Evolutionary conservation across 2,329 filamentous ascomycete species (phyloP).

Genomic region (Xylaria sp.): DNA sequence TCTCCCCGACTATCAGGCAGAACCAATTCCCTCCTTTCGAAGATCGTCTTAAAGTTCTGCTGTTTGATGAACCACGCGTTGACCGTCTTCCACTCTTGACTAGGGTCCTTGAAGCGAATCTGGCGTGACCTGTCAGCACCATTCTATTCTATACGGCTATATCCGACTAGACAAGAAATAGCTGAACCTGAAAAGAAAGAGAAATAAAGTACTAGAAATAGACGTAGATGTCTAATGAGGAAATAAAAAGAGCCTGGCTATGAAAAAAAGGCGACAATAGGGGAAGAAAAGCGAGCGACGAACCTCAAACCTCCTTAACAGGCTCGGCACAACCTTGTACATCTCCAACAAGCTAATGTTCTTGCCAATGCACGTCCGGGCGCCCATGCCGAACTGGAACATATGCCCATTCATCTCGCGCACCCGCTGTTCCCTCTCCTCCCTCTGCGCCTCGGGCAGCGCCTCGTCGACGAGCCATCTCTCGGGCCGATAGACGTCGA

Average conservation of each 20-base stretch:
- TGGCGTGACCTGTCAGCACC: constrained; percentile 43
- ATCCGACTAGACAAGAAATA: neutral
- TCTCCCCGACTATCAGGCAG: constrained; percentile 46
- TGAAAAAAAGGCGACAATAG: neutral
- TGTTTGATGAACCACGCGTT: constrained; percentile 75
- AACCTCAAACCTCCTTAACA: constrained; percentile 74
- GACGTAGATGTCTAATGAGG: neutral
- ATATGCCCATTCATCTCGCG: constrained; percentile 76
- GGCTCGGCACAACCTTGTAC: constrained; percentile 69
- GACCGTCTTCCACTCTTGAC: constrained; percentile 66
- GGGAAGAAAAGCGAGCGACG: constrained; percentile 38
- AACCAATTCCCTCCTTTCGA: constrained; percentile 58
- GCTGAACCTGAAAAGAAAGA: neutral
- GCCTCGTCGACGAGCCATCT: constrained; percentile 66
- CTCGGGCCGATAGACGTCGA: constrained; percentile 74
- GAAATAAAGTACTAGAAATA: neutral
- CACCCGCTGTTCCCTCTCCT: constrained; percentile 63
- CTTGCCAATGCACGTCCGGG: constrained; percentile 76
- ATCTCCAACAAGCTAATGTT: constrained; percentile 73
- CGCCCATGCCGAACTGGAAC: constrained; percentile 79
- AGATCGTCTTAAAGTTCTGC: constrained; percentile 62
- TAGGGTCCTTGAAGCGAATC: constrained; percentile 66
- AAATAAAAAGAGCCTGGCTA: neutral
- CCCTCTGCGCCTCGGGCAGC: constrained; percentile 45
- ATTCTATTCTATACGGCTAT: neutral